A percentile compares a stretch with the other conserved stretches of the same genome.
These are phyloP conservation scores for Bolboschoenus planiculmis DNA, from an alignment of 176 grass and related monocot species.

Conservation along the genomic window DNA sequence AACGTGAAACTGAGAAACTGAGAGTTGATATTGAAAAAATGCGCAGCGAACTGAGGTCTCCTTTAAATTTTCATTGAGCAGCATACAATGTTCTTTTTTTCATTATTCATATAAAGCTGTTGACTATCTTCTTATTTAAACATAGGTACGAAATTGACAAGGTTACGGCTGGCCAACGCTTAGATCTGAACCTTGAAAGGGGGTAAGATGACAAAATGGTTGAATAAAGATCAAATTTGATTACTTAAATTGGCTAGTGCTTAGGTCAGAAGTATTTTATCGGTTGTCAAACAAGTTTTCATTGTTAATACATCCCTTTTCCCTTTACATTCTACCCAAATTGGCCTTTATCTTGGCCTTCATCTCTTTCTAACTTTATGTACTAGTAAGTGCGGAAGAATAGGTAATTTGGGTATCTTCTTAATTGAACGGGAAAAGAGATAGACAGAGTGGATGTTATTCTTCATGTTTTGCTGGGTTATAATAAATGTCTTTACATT, in stretches of 20 bases:
- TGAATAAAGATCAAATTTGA: neutral
- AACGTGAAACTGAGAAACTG: slow-evolving; percentile 44
- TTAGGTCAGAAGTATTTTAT: neutral
- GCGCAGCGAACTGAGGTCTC: slow-evolving; percentile 38
- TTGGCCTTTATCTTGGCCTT: neutral
- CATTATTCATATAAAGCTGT: neutral
- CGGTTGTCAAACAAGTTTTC: neutral
- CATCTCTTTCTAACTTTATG: neutral
- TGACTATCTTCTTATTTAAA: slow-evolving; percentile 10
- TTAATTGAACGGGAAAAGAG: neutral
- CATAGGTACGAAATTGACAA: slow-evolving; percentile 46
- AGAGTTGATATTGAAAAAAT: slow-evolving; percentile 37
- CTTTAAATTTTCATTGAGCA: slow-evolving; percentile 1
- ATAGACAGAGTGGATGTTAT: neutral
- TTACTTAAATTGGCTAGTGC: neutral
- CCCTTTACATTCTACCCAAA: neutral
- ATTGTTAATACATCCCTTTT: neutral
- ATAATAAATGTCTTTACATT: neutral
- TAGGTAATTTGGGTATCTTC: neutral
- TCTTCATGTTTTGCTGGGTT: neutral
- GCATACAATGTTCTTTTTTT: neutral
- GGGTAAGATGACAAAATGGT: slow-evolving; percentile 21
- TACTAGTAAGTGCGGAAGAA: neutral
- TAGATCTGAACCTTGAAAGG: slow-evolving; percentile 54
- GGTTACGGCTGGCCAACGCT: slow-evolving; percentile 36